phyloP scores from a whole-genome alignment of 2,329 filamentous ascomycete species.

The Pseudogymnoascus sp. region DNA sequence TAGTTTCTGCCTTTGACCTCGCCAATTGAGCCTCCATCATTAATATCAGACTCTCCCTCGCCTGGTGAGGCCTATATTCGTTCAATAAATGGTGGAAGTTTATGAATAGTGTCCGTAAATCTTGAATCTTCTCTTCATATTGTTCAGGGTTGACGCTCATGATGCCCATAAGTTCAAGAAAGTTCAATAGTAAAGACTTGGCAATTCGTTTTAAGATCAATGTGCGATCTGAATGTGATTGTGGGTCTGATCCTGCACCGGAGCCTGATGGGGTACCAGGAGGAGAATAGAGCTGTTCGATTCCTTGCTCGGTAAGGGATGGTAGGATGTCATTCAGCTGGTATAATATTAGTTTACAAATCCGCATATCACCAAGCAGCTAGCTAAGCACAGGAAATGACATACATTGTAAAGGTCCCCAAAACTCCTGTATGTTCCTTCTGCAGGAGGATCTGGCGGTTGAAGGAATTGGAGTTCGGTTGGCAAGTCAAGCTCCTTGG shows the following conservation, averaged over 20 bases:
- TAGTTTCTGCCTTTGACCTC: constrained; percentile 64
- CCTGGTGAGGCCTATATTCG: constrained; percentile 89
- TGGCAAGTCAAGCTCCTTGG: neutral
- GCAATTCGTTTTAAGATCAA: constrained; percentile 68
- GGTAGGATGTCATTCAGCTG: constrained; percentile 56
- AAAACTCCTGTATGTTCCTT: constrained; percentile 69
- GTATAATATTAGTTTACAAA: constrained; percentile 8
- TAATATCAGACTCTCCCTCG: constrained; percentile 75
- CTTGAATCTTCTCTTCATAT: constrained; percentile 64
- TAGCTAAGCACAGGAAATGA: constrained; percentile 1
- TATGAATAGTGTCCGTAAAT: constrained; percentile 75
- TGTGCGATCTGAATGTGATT: constrained; percentile 50
- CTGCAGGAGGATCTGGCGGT: constrained; percentile 67
- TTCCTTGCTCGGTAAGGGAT: constrained; percentile 61
- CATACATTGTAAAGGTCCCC: constrained; percentile 56
- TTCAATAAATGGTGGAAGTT: constrained; percentile 94
- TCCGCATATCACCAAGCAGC: neutral
- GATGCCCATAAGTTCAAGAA: constrained; percentile 73
- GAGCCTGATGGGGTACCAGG: constrained; percentile 29
- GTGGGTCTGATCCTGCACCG: constrained; percentile 30
- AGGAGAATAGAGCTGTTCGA: constrained; percentile 58
- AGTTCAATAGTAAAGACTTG: constrained; percentile 82
- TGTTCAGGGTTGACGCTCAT: constrained; percentile 59
- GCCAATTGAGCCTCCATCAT: constrained; percentile 83
- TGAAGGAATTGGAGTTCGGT: constrained; percentile 67